Base-by-base conservation (phyloP, 1,139 yeast genomes). In the Yamadazyma dendronema region DNA sequence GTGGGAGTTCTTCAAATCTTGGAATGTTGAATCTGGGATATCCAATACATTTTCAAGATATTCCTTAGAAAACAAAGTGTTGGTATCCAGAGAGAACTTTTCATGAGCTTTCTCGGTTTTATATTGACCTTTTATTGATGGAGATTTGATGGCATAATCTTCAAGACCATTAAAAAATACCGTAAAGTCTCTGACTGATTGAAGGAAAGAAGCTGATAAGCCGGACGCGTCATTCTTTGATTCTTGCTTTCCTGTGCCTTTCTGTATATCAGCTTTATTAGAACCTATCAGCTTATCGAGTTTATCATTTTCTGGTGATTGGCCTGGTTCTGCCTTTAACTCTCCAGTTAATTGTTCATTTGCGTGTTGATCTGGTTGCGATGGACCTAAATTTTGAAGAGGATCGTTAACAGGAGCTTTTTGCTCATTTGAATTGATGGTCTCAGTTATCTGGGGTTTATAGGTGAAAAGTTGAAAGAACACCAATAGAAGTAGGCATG, bases 31-130 rank as follows among this genome's bases (percentile, higher is more conserved):
- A 2, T 60, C 61, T 3, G 72, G 57, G 17, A 71, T 53, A 40
- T 67, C 71, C 43, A 71, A 56, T 4, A 70, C 63, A 40, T 57
- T 56, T 41, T 65, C 71, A 37, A 70, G 57, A 42, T 65, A 67
- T 16, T 61, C 63, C 42, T 68, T 69, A 29, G 62, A 56, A 42
- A 69, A 65, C 6, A 66, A 44, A 38, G 64, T 60, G n/a, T 50
- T 48, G 11, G 45, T 53, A 31, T 54, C 53, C 21, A 39, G 41
- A 12, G 60, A 44, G 36, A 61, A 62, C 15, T 50, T 35, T 41
- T 68, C 73, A 32, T 46, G 50, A 5, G 74, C 74, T 35, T 57
- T 56, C 16, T 51, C 61, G 2, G 49, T 44, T 34, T 56, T 59
- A 48, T 68, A 70, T 28, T 60, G 56, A 30, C 43, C 63, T 44